Evolutionary conservation across 306 rosid species (phyloP), one percentile per base, ranked within the genome.

Genomic region (Alnus rubra): DNA sequence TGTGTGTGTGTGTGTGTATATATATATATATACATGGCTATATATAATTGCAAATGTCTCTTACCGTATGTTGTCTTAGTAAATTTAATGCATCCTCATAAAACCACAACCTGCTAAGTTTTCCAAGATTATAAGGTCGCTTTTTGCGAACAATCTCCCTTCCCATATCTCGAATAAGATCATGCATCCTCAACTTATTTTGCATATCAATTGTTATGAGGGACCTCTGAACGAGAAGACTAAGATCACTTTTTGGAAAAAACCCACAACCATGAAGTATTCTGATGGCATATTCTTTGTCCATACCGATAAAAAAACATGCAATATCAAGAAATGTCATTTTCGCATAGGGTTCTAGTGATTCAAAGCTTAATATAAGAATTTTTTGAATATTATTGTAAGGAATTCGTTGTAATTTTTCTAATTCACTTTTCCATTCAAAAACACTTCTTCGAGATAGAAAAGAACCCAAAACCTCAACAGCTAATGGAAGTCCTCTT

Each of bases 401-500:
- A 0, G 89, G 88, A 6, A 80, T 84, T 64, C 0, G 42, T 30
- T 82, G 4, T 9, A 88, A 39, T 54, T 84, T 88, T 5, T 71
- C 78, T 28, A 84, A 9, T n/a, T 74, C 53, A 14, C 62, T 74
- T 72, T 3, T 8, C 88, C 92, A 88, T 10, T 77, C 84, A 3
- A 1, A 0, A 59, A 7, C 15, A 5, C 49, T 62, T 60, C 89
- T 84, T 1, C 67, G 54, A 3, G 0, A 52, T 10, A 88, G 70
- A 37, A 74, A 79, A 14, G 86, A 88, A 0, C 91, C 91, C 74
- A 76, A 63, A 1, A 76, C 82, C 75, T 83, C 67, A 58, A 85
- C 84, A 12, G 89, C 91, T 2, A 88, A 14, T 3, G 89, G 91
- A 1, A 88, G 4, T 11, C 89, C 89, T 5, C 82, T 72, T 58